Evolutionary conservation across 495 filamentous ascomycete species (phyloP), one percentile per base, ranked within the genome.

Genomic region (Filosporella fistucella): DNA sequence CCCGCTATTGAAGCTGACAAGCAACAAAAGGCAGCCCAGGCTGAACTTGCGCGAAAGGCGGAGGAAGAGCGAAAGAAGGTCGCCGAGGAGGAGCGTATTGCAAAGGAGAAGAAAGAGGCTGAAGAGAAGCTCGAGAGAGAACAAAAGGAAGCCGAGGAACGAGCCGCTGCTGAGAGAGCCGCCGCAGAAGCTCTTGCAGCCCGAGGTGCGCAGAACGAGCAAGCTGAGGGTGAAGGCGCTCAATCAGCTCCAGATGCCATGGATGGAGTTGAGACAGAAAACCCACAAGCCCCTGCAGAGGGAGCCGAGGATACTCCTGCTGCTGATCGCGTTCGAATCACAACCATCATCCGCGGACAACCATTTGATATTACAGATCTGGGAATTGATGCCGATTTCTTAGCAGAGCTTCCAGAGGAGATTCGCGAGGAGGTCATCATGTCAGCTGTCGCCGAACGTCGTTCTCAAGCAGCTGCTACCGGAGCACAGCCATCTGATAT

Each of bases 391-490:
- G 78, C 86, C 12, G 89, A 89, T 32, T 99, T 95, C 63, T 77
- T 99, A 2, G 88, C 93, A 45, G 94, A 89, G 29, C 71, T 99
- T 14, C 93, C 93, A 0, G 93, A 99, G 49, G 93, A 97, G 32
- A 79, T 96, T 40, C 78, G 93, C 22, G 91, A 97, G 63, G 93
- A 99, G 60, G 93, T 96, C 22, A 84, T 99, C 30, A 88, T 90
- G 66, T 79, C 87, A 36, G 88, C 95, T 44, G 71, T 94, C 51
- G 84, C 84, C 35, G 80, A 91, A 42, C 81, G 91, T 42, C 84
- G 93, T 55, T 83, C 85, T 6, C 78, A 89, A 63, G 86, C 87
- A 50, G 78, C 80, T 13, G 84, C 87, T 47, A 74, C 85, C 33
- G 91, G 89, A 25, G 86, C 94, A 61, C 82, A 88, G 58, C 86